These are phyloP conservation scores for Fusarium sp. DNA, from an alignment of 2,329 filamentous ascomycete genomes.

Conservation along the genomic window DNA sequence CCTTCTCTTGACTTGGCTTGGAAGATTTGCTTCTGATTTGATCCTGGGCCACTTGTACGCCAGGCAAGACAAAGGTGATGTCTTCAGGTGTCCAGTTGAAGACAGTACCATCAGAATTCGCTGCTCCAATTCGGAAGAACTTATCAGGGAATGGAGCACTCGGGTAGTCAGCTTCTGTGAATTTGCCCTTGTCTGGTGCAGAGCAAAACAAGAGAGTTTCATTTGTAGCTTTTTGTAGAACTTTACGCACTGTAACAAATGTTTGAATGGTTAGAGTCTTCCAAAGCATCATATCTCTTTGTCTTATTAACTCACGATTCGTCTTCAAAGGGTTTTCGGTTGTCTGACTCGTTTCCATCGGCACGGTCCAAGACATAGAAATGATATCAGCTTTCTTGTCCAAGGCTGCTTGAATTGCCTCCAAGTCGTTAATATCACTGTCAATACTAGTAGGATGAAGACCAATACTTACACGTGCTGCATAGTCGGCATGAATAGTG, in stretches of 20 bases:
- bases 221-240: background rate
- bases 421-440: accelerated
- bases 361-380: constrained; percentile 5
- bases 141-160: background rate
- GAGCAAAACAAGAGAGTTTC: background rate
- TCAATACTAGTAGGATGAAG: accelerated
- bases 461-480: background rate
- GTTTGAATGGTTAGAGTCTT: too few relatives aligned
- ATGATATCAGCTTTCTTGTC: background rate
- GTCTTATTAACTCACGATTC: background rate
- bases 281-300: too few relatives aligned
- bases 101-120: background rate
- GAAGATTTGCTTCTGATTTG: background rate
- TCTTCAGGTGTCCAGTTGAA: background rate
- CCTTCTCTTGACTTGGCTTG: background rate
- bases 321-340: background rate
- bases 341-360: background rate
- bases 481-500: background rate
- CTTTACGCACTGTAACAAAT: background rate
- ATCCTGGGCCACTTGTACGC: background rate
- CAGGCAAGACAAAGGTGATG: background rate
- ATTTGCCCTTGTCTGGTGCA: constrained; percentile 4
- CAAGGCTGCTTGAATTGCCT: constrained; percentile 1
- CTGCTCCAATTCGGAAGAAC: constrained; percentile 1
- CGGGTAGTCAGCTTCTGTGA: background rate